Percentiles rank a stretch among this genome's conserved stretches.
Conservation (phyloP, 768 basidiomycete genomes). For the Mrakia gelida region DNA sequence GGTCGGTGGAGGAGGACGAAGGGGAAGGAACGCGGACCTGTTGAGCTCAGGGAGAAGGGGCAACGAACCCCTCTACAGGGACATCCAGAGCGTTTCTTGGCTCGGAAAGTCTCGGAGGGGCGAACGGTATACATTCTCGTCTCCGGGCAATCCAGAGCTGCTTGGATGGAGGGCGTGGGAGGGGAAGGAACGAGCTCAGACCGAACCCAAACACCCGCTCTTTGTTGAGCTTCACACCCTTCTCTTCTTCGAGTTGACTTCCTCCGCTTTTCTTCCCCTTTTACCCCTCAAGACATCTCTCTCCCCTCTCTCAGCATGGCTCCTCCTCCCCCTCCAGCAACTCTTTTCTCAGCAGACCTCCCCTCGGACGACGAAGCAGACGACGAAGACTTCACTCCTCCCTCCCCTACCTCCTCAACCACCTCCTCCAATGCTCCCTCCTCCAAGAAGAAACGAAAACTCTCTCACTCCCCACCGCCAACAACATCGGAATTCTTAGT, state of each 20-base stretch:
- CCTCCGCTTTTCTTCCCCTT: not conserved
- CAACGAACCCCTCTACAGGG: too few relatives aligned
- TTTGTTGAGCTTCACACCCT: not conserved
- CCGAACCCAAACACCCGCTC: not conserved
- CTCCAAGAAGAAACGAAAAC: not conserved
- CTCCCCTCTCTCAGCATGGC: not conserved
- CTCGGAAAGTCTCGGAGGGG: too few relatives aligned
- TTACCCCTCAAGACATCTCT: not conserved
- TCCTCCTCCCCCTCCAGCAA: not conserved
- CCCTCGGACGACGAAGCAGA: slow-evolving; percentile 8
- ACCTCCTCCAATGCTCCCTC: slow-evolving; percentile 6
- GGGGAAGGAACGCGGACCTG: too few relatives aligned
- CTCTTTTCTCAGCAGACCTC: slow-evolving; percentile 4
- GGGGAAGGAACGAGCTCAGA: not conserved
- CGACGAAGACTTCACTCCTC: not conserved
- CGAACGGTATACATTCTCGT: too few relatives aligned
- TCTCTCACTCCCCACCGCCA: not conserved
- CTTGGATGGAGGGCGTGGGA: too few relatives aligned
- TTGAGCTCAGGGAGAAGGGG: too few relatives aligned
- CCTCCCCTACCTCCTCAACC: not conserved
- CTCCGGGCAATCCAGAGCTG: too few relatives aligned
- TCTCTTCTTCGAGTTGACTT: not conserved
- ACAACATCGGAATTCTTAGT: not conserved
- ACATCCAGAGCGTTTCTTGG: too few relatives aligned
- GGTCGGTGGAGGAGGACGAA: too few relatives aligned